Percentiles rank a stretch among this genome's conserved stretches.
phyloP scores from a whole-genome alignment of 73 alveolate genomes.

The Strombidium stylifer region DNA sequence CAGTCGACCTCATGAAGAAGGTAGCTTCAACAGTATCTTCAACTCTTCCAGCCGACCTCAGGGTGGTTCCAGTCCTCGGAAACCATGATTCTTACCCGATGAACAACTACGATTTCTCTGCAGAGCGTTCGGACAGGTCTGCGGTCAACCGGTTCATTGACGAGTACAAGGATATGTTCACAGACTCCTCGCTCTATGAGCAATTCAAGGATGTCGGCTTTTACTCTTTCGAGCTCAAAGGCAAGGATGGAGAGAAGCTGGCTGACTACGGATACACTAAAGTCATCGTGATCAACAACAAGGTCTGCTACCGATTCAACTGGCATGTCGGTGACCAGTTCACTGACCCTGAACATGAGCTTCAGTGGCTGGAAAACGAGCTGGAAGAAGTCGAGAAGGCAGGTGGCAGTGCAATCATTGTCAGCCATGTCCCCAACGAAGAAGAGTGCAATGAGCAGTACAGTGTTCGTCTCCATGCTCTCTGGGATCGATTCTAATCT shows the following conservation, averaged over 20 bases:
- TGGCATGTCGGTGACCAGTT: background rate
- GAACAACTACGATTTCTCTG: background rate
- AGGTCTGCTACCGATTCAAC: slow-evolving; percentile 11
- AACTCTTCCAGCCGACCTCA: background rate
- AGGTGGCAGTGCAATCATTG: background rate
- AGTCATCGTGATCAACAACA: slow-evolving; percentile 22
- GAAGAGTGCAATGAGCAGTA: background rate
- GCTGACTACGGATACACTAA: background rate
- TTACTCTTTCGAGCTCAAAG: background rate
- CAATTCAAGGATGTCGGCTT: background rate
- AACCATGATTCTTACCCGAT: slow-evolving; percentile 33
- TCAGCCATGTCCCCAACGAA: slow-evolving; percentile 11
- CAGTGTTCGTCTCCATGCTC: slow-evolving; percentile 12
- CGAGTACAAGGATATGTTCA: slow-evolving; percentile 7
- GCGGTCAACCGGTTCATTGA: background rate
- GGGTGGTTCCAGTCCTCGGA: slow-evolving; percentile 2
- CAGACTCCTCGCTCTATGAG: background rate
- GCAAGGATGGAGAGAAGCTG: background rate
- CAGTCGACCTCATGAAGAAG: slow-evolving; percentile 10
- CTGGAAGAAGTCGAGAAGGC: slow-evolving; percentile 2
- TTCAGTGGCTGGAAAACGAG: slow-evolving; percentile 36
- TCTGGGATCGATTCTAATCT: slow-evolving; percentile 26
- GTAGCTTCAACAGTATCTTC: slow-evolving; percentile 7
- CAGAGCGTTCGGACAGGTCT: background rate
- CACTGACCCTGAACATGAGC: slow-evolving; percentile 12